A percentile compares a stretch with the other conserved stretches of the same genome.
phyloP scores from a whole-genome alignment of 1,284 basidiomycete genomes.

The Fistulinella cinereoalba region DNA sequence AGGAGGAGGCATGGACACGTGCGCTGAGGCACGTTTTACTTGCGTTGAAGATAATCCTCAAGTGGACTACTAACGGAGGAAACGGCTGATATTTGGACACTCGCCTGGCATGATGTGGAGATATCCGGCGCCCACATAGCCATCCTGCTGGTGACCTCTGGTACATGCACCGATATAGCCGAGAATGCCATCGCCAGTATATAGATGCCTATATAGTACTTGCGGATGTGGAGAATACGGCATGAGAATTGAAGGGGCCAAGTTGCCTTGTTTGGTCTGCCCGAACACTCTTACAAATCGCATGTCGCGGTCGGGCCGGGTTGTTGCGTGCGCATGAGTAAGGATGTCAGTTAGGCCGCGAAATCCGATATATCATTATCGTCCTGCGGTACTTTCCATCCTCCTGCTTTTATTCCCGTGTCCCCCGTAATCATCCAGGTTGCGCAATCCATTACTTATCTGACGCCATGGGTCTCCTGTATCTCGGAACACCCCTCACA shows the following conservation, averaged over 20 bases:
- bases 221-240: no score
- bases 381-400: not conserved
- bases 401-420: not conserved
- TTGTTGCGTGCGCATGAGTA: conserved; percentile 16
- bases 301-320: not conserved
- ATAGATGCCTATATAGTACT: no score
- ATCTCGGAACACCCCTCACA: conserved; percentile 88
- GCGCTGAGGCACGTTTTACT: conserved; percentile 89
- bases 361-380: conserved; percentile 4
- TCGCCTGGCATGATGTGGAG: no score
- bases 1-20: conserved; percentile 95
- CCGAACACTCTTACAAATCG: conserved; percentile 20
- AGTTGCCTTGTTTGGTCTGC: no score
- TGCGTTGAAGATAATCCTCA: conserved; percentile 81
- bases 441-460: conserved; percentile 10
- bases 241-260: no score
- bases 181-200: no score
- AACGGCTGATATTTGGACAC: no score
- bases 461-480: conserved; percentile 84
- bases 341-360: conserved; percentile 5
- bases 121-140: no score
- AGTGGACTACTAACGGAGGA: conserved; percentile 77
- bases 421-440: not conserved
- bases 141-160: no score
- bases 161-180: no score